Evolutionary conservation across 2,329 filamentous ascomycete genomes (phyloP).

Genomic region (Colletotrichum falcatum): DNA sequence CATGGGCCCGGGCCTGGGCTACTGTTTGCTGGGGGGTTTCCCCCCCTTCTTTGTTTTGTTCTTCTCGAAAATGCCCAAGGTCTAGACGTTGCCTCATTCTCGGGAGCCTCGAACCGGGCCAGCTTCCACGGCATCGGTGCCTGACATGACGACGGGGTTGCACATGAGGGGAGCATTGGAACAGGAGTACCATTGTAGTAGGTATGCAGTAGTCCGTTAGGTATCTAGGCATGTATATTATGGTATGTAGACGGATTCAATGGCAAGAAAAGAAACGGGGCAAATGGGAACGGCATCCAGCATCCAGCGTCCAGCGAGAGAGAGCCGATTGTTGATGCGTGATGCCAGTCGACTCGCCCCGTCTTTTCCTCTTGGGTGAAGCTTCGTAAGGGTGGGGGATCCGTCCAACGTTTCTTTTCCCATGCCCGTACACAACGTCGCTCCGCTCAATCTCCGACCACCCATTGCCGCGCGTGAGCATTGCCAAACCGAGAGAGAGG

Average conservation of each 20-base stretch:
- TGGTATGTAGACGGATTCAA: background rate
- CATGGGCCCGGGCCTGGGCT: conserved; percentile 5
- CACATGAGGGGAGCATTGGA: conserved; percentile 1
- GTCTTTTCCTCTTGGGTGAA: too few relatives aligned
- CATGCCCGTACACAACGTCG: too few relatives aligned
- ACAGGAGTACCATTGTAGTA: too few relatives aligned
- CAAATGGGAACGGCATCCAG: conserved; percentile 10
- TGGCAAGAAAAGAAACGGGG: background rate
- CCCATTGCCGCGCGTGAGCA: background rate
- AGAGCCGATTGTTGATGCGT: background rate
- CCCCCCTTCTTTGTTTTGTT: too few relatives aligned
- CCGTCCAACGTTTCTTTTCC: background rate
- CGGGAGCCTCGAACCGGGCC: conserved; percentile 20
- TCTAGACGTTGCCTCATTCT: conserved; percentile 29
- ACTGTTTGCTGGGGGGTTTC: conserved; percentile 1
- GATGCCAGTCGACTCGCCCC: background rate
- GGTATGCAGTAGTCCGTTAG: too few relatives aligned
- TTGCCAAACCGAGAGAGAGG: background rate
- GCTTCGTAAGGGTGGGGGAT: background rate
- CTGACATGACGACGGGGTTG: conserved; percentile 35
- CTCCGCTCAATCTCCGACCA: background rate
- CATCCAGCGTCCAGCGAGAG: background rate
- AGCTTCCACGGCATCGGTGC: conserved; percentile 26
- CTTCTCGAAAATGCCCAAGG: too few relatives aligned
- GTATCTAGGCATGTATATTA: background rate